These are phyloP conservation scores for Cladosporium sp. DNA, from an alignment of 2,329 filamentous ascomycete species.

Conservation along the genomic window DNA sequence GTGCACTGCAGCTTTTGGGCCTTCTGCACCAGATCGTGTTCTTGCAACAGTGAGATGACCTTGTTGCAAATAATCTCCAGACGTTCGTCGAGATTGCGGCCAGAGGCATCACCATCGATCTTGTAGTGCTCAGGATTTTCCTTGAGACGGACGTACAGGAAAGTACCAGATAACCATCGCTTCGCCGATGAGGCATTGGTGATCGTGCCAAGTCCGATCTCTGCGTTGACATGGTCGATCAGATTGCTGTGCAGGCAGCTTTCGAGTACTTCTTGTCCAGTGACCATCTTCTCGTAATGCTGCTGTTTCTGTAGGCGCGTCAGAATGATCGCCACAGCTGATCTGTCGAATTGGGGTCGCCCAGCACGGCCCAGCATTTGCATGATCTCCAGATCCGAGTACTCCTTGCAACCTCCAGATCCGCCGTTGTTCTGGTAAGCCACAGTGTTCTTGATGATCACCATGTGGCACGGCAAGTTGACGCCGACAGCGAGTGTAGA, in stretches of 20 bases:
- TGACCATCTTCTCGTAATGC: constrained; percentile 72
- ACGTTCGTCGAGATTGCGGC: constrained; percentile 60
- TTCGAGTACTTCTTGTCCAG: constrained; percentile 72
- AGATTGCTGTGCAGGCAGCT: constrained; percentile 78
- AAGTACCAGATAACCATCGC: constrained; percentile 75
- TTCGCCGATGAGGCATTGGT: constrained; percentile 65
- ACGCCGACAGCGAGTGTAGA: constrained; percentile 82
- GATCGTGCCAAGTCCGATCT: constrained; percentile 76
- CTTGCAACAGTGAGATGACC: constrained; percentile 66
- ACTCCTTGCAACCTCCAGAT: constrained; percentile 57
- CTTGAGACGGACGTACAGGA: constrained; percentile 72
- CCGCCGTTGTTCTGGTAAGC: constrained; percentile 57
- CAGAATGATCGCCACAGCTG: constrained; percentile 76
- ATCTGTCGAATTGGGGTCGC: constrained; percentile 78
- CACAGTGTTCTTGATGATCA: constrained; percentile 79
- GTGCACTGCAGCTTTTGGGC: constrained; percentile 61
- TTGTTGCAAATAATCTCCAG: constrained; percentile 71
- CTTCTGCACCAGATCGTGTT: constrained; percentile 58
- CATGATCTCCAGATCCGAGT: constrained; percentile 82
- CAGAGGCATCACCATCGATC: constrained; percentile 56
- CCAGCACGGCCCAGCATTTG: constrained; percentile 88
- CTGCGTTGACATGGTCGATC: constrained; percentile 82
- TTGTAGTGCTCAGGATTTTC: constrained; percentile 72
- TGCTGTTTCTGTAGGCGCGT: constrained; percentile 66
- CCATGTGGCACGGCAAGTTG: constrained; percentile 80